Percentiles rank a stretch among this genome's conserved stretches.
phyloP scores from a whole-genome alignment of 2,329 filamentous ascomycete genomes.

The Exophiala calicioides region DNA sequence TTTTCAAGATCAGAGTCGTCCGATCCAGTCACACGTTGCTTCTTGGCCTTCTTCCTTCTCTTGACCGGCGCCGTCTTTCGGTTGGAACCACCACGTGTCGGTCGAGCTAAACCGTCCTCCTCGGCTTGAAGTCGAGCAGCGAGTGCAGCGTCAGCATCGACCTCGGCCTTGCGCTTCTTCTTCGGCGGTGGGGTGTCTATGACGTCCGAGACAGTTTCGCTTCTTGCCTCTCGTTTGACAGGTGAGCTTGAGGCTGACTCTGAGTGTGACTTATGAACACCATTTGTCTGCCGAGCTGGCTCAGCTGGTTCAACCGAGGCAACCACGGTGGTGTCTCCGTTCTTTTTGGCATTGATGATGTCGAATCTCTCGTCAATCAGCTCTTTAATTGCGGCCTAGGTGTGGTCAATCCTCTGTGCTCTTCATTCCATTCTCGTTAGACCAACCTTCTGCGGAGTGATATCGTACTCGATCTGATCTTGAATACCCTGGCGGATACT shows the following conservation, averaged over 20 bases:
- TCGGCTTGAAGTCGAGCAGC: slow-evolving; percentile 89
- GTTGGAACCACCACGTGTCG: slow-evolving; percentile 71
- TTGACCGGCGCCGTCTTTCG: slow-evolving; percentile 62
- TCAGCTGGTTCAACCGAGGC: slow-evolving; percentile 32
- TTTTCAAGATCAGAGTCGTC: slow-evolving; percentile 77
- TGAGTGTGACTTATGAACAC: slow-evolving; percentile 32
- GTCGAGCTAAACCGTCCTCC: slow-evolving; percentile 74
- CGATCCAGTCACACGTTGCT: slow-evolving; percentile 49
- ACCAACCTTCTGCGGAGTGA: slow-evolving; percentile 61
- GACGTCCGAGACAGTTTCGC: slow-evolving; percentile 43
- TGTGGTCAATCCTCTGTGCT: slow-evolving; percentile 1
- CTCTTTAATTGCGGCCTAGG: slow-evolving; percentile 67
- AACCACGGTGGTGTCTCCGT: slow-evolving; percentile 40
- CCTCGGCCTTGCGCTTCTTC: slow-evolving; percentile 62
- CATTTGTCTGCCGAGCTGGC: slow-evolving; percentile 37
- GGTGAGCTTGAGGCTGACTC: slow-evolving; percentile 38
- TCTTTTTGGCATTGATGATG: slow-evolving; percentile 58
- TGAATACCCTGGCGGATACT: slow-evolving; percentile 65
- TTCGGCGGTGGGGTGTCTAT: slow-evolving; percentile 53
- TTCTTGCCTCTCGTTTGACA: slow-evolving; percentile 45
- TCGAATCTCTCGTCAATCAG: slow-evolving; percentile 76
- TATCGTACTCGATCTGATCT: slow-evolving; percentile 61
- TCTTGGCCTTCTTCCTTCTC: slow-evolving; percentile 60
- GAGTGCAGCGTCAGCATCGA: slow-evolving; percentile 81
- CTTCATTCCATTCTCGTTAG: neutral